These are phyloP conservation scores for Lactifluus volemus DNA, from an alignment of 768 basidiomycete genomes.

Conservation along the genomic window DNA sequence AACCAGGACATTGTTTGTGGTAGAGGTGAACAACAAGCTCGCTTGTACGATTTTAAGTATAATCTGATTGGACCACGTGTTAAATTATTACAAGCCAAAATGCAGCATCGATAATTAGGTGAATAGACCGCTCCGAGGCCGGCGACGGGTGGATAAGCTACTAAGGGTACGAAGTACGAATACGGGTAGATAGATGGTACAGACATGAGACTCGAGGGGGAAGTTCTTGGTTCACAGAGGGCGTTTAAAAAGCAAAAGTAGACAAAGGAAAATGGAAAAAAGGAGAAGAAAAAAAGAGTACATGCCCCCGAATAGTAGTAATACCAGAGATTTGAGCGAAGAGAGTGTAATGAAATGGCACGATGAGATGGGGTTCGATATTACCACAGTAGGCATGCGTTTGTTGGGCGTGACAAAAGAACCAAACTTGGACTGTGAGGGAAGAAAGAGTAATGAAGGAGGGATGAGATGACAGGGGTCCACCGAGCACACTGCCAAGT, in stretches of 20 bases:
- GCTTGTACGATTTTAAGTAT: background rate
- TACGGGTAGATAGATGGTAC: constrained; percentile 17
- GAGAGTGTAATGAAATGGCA: background rate
- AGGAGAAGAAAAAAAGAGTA: background rate
- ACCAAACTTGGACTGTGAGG: background rate
- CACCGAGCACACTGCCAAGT: constrained; percentile 3
- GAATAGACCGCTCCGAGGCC: constrained; percentile 8
- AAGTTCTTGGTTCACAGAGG: constrained; percentile 10
- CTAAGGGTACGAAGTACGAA: constrained; percentile 13
- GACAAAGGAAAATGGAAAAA: background rate
- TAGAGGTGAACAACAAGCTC: background rate
- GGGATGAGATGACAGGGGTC: background rate
- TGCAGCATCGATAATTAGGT: constrained; percentile 16
- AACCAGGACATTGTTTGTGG: constrained; percentile 53
- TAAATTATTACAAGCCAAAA: constrained; percentile 2
- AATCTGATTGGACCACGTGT: background rate
- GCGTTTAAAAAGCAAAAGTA: background rate
- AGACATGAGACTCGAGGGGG: constrained; percentile 4
- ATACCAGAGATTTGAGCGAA: constrained; percentile 2
- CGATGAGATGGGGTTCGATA: constrained; percentile 13
- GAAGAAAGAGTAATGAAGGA: background rate
- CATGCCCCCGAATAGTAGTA: constrained; percentile 6
- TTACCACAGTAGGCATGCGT: constrained; percentile 10
- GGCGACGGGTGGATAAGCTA: constrained; percentile 13
- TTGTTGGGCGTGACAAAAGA: background rate